Percentiles rank a stretch among this genome's conserved stretches.
phyloP scores from a whole-genome alignment of 2,329 filamentous ascomycete genomes.

The Ceratocystis destructans region DNA sequence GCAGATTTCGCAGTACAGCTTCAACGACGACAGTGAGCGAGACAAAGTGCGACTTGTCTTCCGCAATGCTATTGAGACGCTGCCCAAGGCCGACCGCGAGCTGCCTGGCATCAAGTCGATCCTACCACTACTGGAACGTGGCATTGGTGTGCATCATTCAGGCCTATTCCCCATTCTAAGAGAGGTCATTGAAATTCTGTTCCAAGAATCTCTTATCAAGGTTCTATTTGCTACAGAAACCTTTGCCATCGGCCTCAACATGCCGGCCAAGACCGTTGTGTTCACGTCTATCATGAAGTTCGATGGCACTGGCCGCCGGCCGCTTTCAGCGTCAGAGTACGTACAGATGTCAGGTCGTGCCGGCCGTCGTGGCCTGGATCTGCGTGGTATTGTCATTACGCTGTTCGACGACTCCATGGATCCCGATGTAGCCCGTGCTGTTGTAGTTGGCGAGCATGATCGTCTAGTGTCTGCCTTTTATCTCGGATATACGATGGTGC shows the following conservation, averaged over 20 bases:
- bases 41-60: conserved; percentile 91
- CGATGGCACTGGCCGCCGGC: conserved; percentile 66
- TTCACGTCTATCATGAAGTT: conserved; percentile 95
- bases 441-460: conserved; percentile 93
- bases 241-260: conserved; percentile 96
- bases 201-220: conserved; percentile 96
- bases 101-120: conserved; percentile 86
- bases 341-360: conserved; percentile 98
- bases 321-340: conserved; percentile 88
- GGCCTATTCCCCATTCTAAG: conserved; percentile 90
- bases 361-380: conserved; percentile 90
- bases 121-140: conserved; percentile 72
- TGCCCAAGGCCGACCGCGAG: conserved; percentile 80
- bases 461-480: conserved; percentile 96
- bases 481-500: conserved; percentile 96
- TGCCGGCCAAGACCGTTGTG: conserved; percentile 98
- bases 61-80: conserved; percentile 76
- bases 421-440: conserved; percentile 80
- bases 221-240: conserved; percentile 96
- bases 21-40: conserved; percentile 95
- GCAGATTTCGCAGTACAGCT: conserved; percentile 71
- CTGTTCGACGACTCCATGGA: conserved; percentile 98
- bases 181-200: conserved; percentile 96
- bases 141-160: conserved; percentile 95
- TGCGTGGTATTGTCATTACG: conserved; percentile 98